Percentiles rank a stretch among this genome's conserved stretches.
These are phyloP conservation scores for Priceomyces melissophilus DNA, from an alignment of 805 yeast species.

Conservation along the genomic window DNA sequence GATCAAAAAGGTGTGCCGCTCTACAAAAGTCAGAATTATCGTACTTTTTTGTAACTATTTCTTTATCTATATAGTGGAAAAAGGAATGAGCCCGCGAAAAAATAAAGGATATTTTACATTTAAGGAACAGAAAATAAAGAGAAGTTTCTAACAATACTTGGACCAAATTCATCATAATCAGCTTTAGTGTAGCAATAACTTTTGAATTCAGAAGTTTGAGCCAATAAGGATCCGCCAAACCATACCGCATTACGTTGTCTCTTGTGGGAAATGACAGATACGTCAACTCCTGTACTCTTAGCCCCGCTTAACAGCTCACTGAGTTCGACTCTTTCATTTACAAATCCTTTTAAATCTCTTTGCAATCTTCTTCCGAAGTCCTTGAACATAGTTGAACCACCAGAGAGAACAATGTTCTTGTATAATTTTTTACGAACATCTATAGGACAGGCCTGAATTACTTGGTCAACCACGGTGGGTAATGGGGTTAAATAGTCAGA, in stretches of 20 bases:
- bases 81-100: no score
- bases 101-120: constrained; percentile 5
- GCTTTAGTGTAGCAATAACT: constrained; percentile 95
- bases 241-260: constrained; percentile 98
- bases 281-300: constrained; percentile 91
- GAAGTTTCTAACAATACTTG: constrained; percentile 95
- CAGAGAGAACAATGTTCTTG: constrained; percentile 91
- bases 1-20: constrained; percentile 1
- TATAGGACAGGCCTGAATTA: constrained; percentile 91
- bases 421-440: constrained; percentile 97
- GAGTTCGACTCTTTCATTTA: constrained; percentile 79
- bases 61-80: constrained; percentile 2
- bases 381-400: constrained; percentile 98
- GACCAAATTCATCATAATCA: constrained; percentile 97
- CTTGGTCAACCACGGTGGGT: constrained; percentile 93
- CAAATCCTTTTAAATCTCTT: constrained; percentile 85
- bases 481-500: constrained; percentile 94
- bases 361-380: constrained; percentile 97
- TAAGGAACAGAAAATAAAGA: constrained; percentile 89
- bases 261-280: constrained; percentile 94
- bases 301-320: constrained; percentile 75
- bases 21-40: constrained; percentile 38
- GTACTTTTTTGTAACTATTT: constrained; percentile 32
- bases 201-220: constrained; percentile 95
- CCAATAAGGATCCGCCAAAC: constrained; percentile 97